Evolutionary conservation across 2,329 filamentous ascomycete species (phyloP), one percentile per base, ranked within the genome.

Genomic region (Sarocladiaceae sp.): DNA sequence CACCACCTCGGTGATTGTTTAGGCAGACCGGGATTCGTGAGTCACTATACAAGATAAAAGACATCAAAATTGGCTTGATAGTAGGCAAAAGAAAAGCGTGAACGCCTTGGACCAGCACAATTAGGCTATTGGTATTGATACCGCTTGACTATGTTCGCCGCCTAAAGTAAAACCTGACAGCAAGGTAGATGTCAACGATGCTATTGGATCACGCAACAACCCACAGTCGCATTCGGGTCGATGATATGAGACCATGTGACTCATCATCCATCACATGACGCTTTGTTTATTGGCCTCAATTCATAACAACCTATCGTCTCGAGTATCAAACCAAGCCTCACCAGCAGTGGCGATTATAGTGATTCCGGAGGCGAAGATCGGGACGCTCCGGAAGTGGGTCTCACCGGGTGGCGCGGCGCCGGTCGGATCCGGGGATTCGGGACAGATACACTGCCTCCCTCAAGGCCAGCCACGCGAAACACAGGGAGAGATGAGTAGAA

Each of bases 361-460:
- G 26, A 29, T 9, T 29, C 37, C 37, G 37, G 37, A 16, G n/a
- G 23, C 37, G 24, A 41, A 24, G 23, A 41, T 41, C 37, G 37
- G 37, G 37, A 41, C 37, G 37, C 23, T 41, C 37, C 37, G 37
- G 37, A 29, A 18, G 37, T 41, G 37, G 37, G 37, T 27, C 37
- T 15, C 19, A 35, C 16, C 33, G 33, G 33, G 34, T 39, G 34
- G 20, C 34, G 34, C 20, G 21, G 21, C 20, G 34, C 37, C 37
- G 37, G 37, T 27, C 37, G 23, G 31, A 24, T 11, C 23, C 34
- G 34, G 34, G 10, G 34, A n/a, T 21, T 9, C 4, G 6, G 19
- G 34, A 4, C 23, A 18, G 33, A 35, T 18, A 10, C 16, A 29
- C 37, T 27, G n/a, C 24, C 29, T 29, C 21, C n/a, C 33, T 35